Evolutionary conservation across 129 eudicot genomes (phyloP).

Genomic region (Flaveria robusta): DNA sequence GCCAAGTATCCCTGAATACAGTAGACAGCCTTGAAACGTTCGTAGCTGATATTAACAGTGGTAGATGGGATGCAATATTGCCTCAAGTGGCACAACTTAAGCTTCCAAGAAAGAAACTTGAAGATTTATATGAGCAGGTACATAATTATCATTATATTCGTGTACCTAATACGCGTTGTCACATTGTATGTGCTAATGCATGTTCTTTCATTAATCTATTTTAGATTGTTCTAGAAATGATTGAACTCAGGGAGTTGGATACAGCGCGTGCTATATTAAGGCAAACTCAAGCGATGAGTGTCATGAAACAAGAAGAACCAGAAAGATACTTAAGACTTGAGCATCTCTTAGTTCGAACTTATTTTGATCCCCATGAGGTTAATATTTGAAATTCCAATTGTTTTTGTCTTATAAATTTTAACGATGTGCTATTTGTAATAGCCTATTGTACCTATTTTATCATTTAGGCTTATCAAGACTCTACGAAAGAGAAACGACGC

Average conservation of each 20-base stretch:
- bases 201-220: slow-evolving; percentile 4
- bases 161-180: neutral
- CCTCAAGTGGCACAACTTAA: slow-evolving; percentile 96
- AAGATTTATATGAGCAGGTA: slow-evolving; percentile 97
- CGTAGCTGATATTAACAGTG: slow-evolving; percentile 89
- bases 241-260: slow-evolving; percentile 95
- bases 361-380: slow-evolving; percentile 98
- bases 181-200: slow-evolving; percentile 17
- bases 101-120: slow-evolving; percentile 90
- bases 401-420: slow-evolving; percentile 1
- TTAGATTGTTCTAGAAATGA: slow-evolving; percentile 97
- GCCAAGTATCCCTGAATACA: slow-evolving; percentile 92
- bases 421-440: slow-evolving; percentile 7
- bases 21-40: slow-evolving; percentile 98
- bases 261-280: slow-evolving; percentile 96
- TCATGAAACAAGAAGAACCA: slow-evolving; percentile 98
- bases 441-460: neutral
- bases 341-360: slow-evolving; percentile 98
- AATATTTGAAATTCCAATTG: neutral
- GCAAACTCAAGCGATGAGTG: slow-evolving; percentile 98
- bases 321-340: slow-evolving; percentile 93
- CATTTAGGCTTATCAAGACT: slow-evolving; percentile 87
- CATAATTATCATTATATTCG: neutral
- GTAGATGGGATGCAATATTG: slow-evolving; percentile 95
- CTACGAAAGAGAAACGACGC: slow-evolving; percentile 93